Percentiles rank a stretch among this genome's conserved stretches.
These are phyloP conservation scores for Calonectria naviculata DNA, from an alignment of 2,329 filamentous ascomycete species.

Conservation along the genomic window DNA sequence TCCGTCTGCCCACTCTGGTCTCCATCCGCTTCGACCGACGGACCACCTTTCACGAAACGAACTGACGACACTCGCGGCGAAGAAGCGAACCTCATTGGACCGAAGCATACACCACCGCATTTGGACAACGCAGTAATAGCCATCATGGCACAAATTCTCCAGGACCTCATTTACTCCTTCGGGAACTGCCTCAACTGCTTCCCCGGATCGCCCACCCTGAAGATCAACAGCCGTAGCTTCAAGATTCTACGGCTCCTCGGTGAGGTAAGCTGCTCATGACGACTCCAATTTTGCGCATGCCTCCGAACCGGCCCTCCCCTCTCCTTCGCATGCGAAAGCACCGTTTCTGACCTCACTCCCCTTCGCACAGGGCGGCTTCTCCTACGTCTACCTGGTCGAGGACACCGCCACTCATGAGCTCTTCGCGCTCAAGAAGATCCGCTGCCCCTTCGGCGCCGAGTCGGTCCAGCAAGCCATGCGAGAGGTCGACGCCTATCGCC, in stretches of 20 bases:
- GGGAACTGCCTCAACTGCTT: constrained; percentile 98
- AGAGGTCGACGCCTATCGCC: constrained; percentile 95
- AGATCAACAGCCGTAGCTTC: constrained; percentile 94
- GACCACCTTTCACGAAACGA: neutral
- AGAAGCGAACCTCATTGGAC: neutral
- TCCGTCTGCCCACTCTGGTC: neutral
- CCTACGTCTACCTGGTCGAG: constrained; percentile 98
- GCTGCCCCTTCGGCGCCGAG: constrained; percentile 97
- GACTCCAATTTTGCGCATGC: neutral
- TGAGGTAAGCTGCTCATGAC: constrained; percentile 71
- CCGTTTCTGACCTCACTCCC: constrained; percentile 5
- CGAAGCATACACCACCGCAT: neutral
- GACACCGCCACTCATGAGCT: constrained; percentile 85
- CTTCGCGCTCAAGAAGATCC: constrained; percentile 98
- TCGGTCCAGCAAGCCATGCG: constrained; percentile 94
- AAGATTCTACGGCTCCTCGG: constrained; percentile 95
- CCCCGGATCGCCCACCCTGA: constrained; percentile 90
- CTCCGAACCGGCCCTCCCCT: too few species aligned
- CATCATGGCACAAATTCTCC: constrained; percentile 83
- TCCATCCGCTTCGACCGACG: neutral
- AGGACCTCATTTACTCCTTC: constrained; percentile 90
- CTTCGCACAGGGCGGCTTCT: constrained; percentile 83
- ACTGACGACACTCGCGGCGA: neutral
- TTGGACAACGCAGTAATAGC: neutral
- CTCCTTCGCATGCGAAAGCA: neutral